Percentiles rank a stretch among this genome's conserved stretches.
Evolutionary conservation across 108 stramenopile genomes (phyloP).

Genomic region (Nitzschia sp.): DNA sequence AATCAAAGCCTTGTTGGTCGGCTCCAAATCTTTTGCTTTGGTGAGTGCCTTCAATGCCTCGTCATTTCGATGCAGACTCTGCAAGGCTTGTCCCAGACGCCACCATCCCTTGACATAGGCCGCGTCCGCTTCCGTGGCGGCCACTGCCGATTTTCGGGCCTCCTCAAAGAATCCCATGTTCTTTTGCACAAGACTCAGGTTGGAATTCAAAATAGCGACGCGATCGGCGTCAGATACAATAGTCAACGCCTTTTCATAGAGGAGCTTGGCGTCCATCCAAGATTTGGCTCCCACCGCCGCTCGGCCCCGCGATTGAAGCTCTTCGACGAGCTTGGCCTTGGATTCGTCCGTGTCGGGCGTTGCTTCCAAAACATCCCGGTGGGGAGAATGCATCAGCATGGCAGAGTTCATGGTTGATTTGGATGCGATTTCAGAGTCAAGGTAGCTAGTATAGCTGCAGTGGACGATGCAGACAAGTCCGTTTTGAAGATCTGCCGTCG

Average conservation of each 20-base stretch:
- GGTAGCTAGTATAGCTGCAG: no score
- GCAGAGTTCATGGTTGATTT: neutral
- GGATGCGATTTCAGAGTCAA: no score
- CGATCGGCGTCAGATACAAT: constrained; percentile 31
- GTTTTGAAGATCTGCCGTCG: no score
- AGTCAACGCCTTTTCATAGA: constrained; percentile 76
- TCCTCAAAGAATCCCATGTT: constrained; percentile 62
- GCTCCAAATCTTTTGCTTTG: constrained; percentile 62
- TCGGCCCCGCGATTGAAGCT: constrained; percentile 76
- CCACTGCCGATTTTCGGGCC: constrained; percentile 51
- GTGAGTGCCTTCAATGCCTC: constrained; percentile 66
- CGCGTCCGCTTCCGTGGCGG: constrained; percentile 56
- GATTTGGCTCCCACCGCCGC: constrained; percentile 57
- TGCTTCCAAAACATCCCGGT: constrained; percentile 65
- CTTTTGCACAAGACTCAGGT: constrained; percentile 66
- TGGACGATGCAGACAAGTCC: no score
- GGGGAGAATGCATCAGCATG: constrained; percentile 46
- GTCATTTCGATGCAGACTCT: constrained; percentile 37
- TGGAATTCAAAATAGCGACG: constrained; percentile 61
- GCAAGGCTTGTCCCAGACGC: constrained; percentile 71
- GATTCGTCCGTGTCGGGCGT: constrained; percentile 55
- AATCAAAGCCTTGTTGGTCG: constrained; percentile 67
- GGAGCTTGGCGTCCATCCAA: constrained; percentile 67
- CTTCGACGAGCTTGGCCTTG: constrained; percentile 64
- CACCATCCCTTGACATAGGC: constrained; percentile 83